Conservation (phyloP, 2,329 filamentous ascomycete genomes). For the Botryotinia convoluta region DNA sequence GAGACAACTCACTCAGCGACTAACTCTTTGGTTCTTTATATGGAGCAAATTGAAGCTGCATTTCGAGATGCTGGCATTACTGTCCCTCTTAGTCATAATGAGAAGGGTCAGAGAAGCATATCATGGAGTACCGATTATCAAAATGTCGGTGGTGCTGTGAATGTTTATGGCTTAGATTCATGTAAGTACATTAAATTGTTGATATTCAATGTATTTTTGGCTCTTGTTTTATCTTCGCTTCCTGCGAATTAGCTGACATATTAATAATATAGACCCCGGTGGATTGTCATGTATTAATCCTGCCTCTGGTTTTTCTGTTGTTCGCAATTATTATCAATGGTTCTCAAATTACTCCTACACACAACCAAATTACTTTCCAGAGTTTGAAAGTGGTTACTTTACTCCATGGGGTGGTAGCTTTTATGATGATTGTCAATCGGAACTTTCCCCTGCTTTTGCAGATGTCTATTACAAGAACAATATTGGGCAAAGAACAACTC, state of each 20-base stretch:
- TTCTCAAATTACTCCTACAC: conserved; percentile 55
- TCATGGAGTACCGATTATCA: conserved; percentile 56
- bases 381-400: conserved; percentile 54
- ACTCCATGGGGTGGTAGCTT: conserved; percentile 52
- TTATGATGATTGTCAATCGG: conserved; percentile 49
- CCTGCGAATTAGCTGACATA: neutral
- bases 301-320: conserved; percentile 48
- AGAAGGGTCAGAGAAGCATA: conserved; percentile 48
- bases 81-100: conserved; percentile 50
- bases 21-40: conserved; percentile 50
- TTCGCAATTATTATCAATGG: conserved; percentile 55
- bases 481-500: conserved; percentile 48
- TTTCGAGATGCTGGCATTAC: conserved; percentile 48
- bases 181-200: conserved; percentile 28
- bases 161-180: conserved; percentile 49
- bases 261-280: conserved; percentile 39
- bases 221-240: neutral
- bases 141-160: conserved; percentile 53
- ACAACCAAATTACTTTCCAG: conserved; percentile 52
- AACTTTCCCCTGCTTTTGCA: conserved; percentile 48
- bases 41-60: conserved; percentile 50
- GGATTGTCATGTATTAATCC: conserved; percentile 50
- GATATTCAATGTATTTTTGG: neutral
- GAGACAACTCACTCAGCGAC: conserved; percentile 44
- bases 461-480: conserved; percentile 58